A percentile compares a stretch with the other conserved stretches of the same genome.
phyloP scores from a whole-genome alignment of 116 monocot species.

The Cymodocea nodosa region DNA sequence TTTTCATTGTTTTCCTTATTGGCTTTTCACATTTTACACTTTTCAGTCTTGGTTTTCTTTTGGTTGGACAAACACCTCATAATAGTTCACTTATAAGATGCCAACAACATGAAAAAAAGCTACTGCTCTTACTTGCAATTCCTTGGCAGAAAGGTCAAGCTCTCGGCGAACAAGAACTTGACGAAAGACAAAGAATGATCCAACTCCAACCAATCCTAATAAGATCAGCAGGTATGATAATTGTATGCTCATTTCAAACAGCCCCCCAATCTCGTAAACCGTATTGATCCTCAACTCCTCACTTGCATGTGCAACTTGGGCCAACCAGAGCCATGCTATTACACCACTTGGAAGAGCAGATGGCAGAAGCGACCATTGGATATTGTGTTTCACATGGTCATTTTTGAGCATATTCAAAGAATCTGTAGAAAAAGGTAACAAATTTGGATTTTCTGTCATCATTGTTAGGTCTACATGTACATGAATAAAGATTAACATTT shows the following conservation, averaged over 20 bases:
- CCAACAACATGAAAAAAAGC: slow-evolving; percentile 5
- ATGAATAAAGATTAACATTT: neutral
- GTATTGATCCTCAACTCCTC: slow-evolving; percentile 21
- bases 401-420: slow-evolving; percentile 1
- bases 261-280: slow-evolving; percentile 75
- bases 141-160: slow-evolving; percentile 96
- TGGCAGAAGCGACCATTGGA: slow-evolving; percentile 6
- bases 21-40: neutral
- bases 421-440: slow-evolving; percentile 1
- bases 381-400: neutral
- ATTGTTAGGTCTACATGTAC: neutral
- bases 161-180: slow-evolving; percentile 87
- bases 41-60: neutral
- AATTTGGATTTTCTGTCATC: neutral
- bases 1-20: neutral
- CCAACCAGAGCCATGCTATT: slow-evolving; percentile 15
- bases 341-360: slow-evolving; percentile 24
- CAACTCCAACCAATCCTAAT: slow-evolving; percentile 74
- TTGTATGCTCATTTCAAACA: slow-evolving; percentile 92
- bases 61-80: neutral
- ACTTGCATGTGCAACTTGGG: slow-evolving; percentile 43
- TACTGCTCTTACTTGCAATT: slow-evolving; percentile 49
- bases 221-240: slow-evolving; percentile 72
- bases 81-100: neutral
- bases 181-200: slow-evolving; percentile 81